Evolutionary conservation across 345 rosid species (phyloP).

Genomic region (Brassica carinata): DNA sequence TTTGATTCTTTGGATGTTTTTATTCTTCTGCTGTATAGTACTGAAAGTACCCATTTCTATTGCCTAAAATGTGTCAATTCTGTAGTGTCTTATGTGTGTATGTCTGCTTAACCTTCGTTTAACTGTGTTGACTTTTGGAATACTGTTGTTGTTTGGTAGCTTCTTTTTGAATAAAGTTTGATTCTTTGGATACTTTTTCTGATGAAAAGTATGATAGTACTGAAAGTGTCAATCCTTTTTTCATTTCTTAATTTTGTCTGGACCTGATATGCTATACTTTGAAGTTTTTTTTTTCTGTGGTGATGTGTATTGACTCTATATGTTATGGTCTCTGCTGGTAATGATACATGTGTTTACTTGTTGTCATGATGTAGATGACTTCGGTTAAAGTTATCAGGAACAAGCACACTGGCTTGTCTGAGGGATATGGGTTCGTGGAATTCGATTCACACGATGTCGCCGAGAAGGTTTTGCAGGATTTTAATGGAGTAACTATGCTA

Average conservation of each 20-base stretch:
- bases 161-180: not conserved
- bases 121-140: not conserved
- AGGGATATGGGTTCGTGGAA: constrained; percentile 95
- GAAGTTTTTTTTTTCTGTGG: not conserved
- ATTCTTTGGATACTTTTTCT: not conserved
- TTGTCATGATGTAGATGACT: constrained; percentile 55
- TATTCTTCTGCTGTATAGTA: not conserved
- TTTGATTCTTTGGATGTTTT: not conserved
- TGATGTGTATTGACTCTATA: not conserved
- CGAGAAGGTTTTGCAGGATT: constrained; percentile 78
- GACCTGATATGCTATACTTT: not conserved
- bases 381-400: constrained; percentile 91
- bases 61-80: not conserved
- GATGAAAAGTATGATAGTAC: not conserved
- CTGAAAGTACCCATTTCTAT: not conserved
- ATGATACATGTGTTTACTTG: not conserved
- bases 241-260: not conserved
- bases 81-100: not conserved
- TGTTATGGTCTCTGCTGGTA: not conserved
- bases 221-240: not conserved
- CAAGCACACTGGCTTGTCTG: constrained; percentile 83
- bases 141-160: not conserved
- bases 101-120: not conserved
- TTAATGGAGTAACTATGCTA: constrained; percentile 66
- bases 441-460: constrained; percentile 77